Base-by-base conservation (phyloP, 2,329 filamentous ascomycete species). In the Phialocephala subalpina region DNA sequence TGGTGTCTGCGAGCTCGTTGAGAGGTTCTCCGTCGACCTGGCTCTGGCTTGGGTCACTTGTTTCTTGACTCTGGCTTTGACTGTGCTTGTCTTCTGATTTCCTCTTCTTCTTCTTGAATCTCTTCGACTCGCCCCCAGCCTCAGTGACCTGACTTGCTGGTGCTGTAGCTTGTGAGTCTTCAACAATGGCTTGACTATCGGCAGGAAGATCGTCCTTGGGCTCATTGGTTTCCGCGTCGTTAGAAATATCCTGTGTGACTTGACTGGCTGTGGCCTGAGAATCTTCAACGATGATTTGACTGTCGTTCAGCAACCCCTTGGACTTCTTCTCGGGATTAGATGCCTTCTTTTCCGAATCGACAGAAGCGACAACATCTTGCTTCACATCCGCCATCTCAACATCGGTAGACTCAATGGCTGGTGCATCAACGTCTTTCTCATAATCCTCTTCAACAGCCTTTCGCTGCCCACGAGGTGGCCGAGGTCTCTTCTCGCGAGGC, bases 1-100 rank as follows among this genome's bases (percentile, higher is more conserved):
- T 71, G 18, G 61, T 59, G 42, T 71, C 53, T 6, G 38, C 27
- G 3, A 68, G 29, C 36, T 70, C 69, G 3, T 47, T 29, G 1
- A 72, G 53, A 55, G 72, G 62, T 52, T 70, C 36, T 47, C 22
- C 45, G 18, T 49, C 16, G 12, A 27, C 47, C 20, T 60, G 38
- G 25, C 27, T 57, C 27, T 59, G 47, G 2, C 6, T 27, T 14
- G 38, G 12, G 4, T 12, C 38, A n/a, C 18, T 42, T 25, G 20
- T 49, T 22, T 49, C 45, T 27, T 49, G 45, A n/a, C 20, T 14
- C 45, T 49, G 18, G 45, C 45, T 14, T 22, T 49, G 45, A 14
- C 20, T 49, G n/a, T 49, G 45, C 20, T 25, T 25, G 22, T 14
- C 22, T 12, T 49, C 20, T 27, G 45, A 49, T 1, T 27, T 20